Conservation (phyloP, 768 basidiomycete genomes). For the Basidioascus undulatus region DNA sequence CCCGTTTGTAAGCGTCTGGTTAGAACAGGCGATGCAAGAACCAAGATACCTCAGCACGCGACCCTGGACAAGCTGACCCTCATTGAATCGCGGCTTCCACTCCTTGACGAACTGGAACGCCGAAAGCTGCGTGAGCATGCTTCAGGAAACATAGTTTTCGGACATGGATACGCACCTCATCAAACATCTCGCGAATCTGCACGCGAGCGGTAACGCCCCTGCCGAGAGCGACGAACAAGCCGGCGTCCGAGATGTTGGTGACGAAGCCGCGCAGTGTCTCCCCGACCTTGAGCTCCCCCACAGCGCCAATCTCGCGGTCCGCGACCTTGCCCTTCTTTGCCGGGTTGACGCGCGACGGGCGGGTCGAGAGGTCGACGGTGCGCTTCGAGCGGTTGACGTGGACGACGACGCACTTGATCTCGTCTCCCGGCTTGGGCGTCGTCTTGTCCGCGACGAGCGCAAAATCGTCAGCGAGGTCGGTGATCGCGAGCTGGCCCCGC, state of each 20-base stretch:
- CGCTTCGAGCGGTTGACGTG: slow-evolving; percentile 39
- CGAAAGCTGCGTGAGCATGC: background rate
- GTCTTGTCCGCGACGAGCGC: slow-evolving; percentile 27
- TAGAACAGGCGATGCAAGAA: background rate
- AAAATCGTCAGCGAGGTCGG: slow-evolving; percentile 61
- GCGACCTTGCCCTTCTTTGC: slow-evolving; percentile 27
- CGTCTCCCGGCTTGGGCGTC: no score
- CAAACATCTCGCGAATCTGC: slow-evolving; percentile 79
- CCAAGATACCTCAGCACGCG: slow-evolving; percentile 44
- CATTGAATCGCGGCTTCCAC: slow-evolving; percentile 61
- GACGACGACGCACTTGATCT: slow-evolving; percentile 44
- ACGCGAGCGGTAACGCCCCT: slow-evolving; percentile 68
- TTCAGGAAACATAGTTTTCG: background rate
- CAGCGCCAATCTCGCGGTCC: slow-evolving; percentile 40
- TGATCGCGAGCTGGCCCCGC: slow-evolving; percentile 53
- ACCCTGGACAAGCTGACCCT: slow-evolving; percentile 66
- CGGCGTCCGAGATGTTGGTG: slow-evolving; percentile 64
- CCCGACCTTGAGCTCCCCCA: slow-evolving; percentile 44
- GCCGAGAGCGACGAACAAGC: slow-evolving; percentile 69
- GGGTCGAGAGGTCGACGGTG: slow-evolving; percentile 54
- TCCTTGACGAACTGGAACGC: slow-evolving; percentile 62
- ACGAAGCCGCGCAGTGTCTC: slow-evolving; percentile 65
- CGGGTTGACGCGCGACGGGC: slow-evolving; percentile 42
- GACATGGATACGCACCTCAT: slow-evolving; percentile 41
- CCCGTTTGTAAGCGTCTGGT: no score